A percentile compares a stretch with the other conserved stretches of the same genome.
phyloP scores from a whole-genome alignment of 345 rosid species.

The Erysimum cheiranthoides region DNA sequence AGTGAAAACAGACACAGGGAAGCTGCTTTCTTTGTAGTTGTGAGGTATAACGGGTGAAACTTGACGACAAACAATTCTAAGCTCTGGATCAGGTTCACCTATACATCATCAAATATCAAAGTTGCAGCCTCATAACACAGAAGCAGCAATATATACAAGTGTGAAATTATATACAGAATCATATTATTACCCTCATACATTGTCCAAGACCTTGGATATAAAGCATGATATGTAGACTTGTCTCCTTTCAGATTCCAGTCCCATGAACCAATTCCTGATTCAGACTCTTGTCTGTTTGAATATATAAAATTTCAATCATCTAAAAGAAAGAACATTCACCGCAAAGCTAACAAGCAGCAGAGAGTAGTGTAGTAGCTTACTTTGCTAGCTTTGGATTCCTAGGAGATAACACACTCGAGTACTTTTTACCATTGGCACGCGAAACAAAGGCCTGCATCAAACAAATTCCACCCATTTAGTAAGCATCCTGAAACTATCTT shows the following conservation, averaged over 20 bases:
- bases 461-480: slow-evolving; percentile 3
- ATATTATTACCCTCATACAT: slow-evolving; percentile 72
- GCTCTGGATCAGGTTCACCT: slow-evolving; percentile 97
- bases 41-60: slow-evolving; percentile 92
- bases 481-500: background rate
- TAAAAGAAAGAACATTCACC: background rate
- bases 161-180: slow-evolving; percentile 3
- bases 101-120: slow-evolving; percentile 29
- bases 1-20: slow-evolving; percentile 84
- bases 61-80: slow-evolving; percentile 85
- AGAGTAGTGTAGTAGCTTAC: slow-evolving; percentile 27
- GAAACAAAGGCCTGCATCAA: slow-evolving; percentile 46
- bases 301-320: slow-evolving; percentile 28
- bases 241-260: slow-evolving; percentile 91
- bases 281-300: slow-evolving; percentile 57
- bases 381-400: slow-evolving; percentile 34
- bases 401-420: slow-evolving; percentile 43
- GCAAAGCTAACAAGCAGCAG: slow-evolving; percentile 1
- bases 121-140: background rate
- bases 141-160: background rate
- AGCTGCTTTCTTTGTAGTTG: slow-evolving; percentile 93
- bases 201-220: slow-evolving; percentile 98
- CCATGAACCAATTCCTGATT: slow-evolving; percentile 83
- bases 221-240: slow-evolving; percentile 87
- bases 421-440: slow-evolving; percentile 35